Evolutionary conservation across 2,329 filamentous ascomycete genomes (phyloP).

Genomic region (Cytospora schulzeri): DNA sequence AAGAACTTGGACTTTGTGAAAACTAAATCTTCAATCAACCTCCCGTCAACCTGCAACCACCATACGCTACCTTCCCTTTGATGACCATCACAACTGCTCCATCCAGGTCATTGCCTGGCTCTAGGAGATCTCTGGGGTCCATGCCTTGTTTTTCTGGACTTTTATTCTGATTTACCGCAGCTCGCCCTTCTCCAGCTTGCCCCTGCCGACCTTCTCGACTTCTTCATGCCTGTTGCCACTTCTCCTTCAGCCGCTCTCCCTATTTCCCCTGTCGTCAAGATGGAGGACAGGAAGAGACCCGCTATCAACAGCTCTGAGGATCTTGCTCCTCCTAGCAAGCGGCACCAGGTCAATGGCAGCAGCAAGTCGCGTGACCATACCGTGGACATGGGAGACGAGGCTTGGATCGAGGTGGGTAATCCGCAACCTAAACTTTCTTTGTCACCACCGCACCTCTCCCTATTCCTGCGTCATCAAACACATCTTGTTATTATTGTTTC

Average conservation of each 20-base stretch:
- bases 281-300: constrained; percentile 99
- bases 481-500: not conserved
- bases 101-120: constrained; percentile 41
- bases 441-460: constrained; percentile 8
- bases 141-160: constrained; percentile 21
- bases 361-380: constrained; percentile 59
- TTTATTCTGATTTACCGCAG: constrained; percentile 28
- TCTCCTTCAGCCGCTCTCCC: constrained; percentile 68
- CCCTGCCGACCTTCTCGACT: constrained; percentile 49
- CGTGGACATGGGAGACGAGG: constrained; percentile 59
- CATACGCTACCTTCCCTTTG: constrained; percentile 33
- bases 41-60: constrained; percentile 17
- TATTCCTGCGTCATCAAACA: constrained; percentile 8
- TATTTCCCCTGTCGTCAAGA: constrained; percentile 86
- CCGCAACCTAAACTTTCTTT: constrained; percentile 33
- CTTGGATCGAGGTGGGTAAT: constrained; percentile 68
- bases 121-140: constrained; percentile 27
- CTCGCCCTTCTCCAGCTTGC: constrained; percentile 56
- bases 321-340: constrained; percentile 85
- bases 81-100: constrained; percentile 40
- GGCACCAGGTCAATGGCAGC: constrained; percentile 83
- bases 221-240: constrained; percentile 85
- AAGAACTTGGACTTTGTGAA: constrained; percentile 26
- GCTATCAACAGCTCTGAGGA: constrained; percentile 80
- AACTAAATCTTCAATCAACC: constrained; percentile 33